phyloP scores from a whole-genome alignment of 441 rosid genomes.

The Populus hybrid region DNA sequence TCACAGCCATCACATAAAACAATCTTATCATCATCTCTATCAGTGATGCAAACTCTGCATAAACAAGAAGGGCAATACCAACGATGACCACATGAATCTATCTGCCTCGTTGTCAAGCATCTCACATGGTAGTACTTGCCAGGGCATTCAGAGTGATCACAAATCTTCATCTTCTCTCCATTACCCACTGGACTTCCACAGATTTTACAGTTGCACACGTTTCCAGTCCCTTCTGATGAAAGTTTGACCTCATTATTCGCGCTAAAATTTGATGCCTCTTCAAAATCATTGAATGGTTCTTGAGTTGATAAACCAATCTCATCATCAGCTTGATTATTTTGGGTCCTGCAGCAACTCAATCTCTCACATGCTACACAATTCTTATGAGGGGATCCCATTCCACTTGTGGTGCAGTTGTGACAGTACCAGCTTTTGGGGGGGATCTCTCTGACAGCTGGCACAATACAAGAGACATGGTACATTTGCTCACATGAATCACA shows the following conservation, averaged over 20 bases:
- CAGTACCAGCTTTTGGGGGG: slow-evolving; percentile 81
- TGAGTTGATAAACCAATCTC: slow-evolving; percentile 25
- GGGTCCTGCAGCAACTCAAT: slow-evolving; percentile 44
- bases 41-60: slow-evolving; percentile 73
- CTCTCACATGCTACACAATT: slow-evolving; percentile 71
- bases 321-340: slow-evolving; percentile 24
- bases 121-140: slow-evolving; percentile 66
- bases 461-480: slow-evolving; percentile 77
- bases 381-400: slow-evolving; percentile 66
- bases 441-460: slow-evolving; percentile 65
- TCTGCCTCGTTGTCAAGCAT: slow-evolving; percentile 66
- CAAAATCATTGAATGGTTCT: slow-evolving; percentile 34
- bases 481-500: slow-evolving; percentile 88
- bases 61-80: slow-evolving; percentile 98
- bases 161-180: slow-evolving; percentile 48
- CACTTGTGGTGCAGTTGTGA: slow-evolving; percentile 50
- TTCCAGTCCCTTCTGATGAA: slow-evolving; percentile 20
- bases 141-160: slow-evolving; percentile 66
- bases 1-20: slow-evolving; percentile 91
- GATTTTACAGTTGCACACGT: slow-evolving; percentile 40
- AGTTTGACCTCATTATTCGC: slow-evolving; percentile 27
- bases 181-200: slow-evolving; percentile 47
- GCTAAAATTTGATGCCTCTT: slow-evolving; percentile 44
- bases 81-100: slow-evolving; percentile 47
- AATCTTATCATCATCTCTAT: slow-evolving; percentile 72